Evolutionary conservation across 257 asterid species (phyloP).

Genomic region (Solanum clarkiae): DNA sequence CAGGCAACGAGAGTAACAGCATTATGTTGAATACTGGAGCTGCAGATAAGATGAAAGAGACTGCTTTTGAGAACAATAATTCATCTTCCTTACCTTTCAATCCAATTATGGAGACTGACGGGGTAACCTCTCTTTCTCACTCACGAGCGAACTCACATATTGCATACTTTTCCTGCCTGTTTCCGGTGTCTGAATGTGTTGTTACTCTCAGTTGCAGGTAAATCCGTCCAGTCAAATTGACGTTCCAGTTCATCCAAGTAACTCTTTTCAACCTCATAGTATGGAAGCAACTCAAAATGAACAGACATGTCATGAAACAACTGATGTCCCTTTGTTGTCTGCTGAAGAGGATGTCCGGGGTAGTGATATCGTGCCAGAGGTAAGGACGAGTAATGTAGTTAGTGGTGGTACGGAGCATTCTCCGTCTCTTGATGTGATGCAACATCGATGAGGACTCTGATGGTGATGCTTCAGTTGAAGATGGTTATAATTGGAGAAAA

Average conservation of each 20-base stretch:
- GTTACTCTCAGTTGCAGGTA: constrained; percentile 12
- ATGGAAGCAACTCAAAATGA: constrained; percentile 12
- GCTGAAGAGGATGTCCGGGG: constrained; percentile 16
- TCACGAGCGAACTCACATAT: background rate
- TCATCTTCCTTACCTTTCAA: constrained; percentile 48
- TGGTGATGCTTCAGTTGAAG: constrained; percentile 43
- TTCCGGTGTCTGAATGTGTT: background rate
- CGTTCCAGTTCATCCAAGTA: constrained; percentile 25
- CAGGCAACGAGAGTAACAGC: constrained; percentile 20
- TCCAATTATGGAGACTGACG: constrained; percentile 33
- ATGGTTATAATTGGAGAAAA: constrained; percentile 78
- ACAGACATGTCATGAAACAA: constrained; percentile 9
- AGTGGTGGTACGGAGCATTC: constrained; percentile 19
- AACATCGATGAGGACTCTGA: constrained; percentile 26
- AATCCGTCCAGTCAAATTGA: constrained; percentile 16
- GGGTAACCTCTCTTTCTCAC: constrained; percentile 21
- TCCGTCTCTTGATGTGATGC: constrained; percentile 43
- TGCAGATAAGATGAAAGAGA: constrained; percentile 38
- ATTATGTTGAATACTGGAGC: constrained; percentile 9
- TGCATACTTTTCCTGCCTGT: background rate
- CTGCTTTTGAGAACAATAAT: constrained; percentile 24
- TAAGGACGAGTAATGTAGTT: constrained; percentile 7
- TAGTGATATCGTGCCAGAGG: constrained; percentile 13
- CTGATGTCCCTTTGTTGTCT: constrained; percentile 20
- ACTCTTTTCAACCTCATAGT: constrained; percentile 1